phyloP scores from a whole-genome alignment of 2,329 filamentous ascomycete genomes.

The Apiospora rasikravindrae region DNA sequence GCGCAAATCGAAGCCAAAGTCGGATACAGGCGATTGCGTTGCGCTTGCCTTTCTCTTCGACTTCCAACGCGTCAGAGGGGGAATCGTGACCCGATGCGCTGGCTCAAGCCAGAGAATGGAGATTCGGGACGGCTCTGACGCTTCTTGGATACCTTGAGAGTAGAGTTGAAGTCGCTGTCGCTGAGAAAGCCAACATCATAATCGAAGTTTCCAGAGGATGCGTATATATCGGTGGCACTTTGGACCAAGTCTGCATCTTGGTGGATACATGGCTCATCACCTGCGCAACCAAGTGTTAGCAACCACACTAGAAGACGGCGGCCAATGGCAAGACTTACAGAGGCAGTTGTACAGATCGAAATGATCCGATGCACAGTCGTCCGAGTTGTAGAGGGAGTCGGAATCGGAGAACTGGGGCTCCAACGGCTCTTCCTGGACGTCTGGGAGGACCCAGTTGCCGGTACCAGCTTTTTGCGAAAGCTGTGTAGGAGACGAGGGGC shows the following conservation, averaged over 20 bases:
- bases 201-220: conserved; percentile 56
- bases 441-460: conserved; percentile 72
- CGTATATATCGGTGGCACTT: conserved; percentile 43
- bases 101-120: conserved; percentile 65
- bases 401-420: conserved; percentile 66
- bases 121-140: conserved; percentile 62
- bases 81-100: conserved; percentile 68
- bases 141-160: conserved; percentile 58
- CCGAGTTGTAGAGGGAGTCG: conserved; percentile 53
- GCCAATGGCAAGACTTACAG: conserved; percentile 61
- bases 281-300: conserved; percentile 42
- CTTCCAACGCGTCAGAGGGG: conserved; percentile 58
- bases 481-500: conserved; percentile 60
- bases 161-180: conserved; percentile 61
- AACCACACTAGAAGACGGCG: background rate
- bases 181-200: conserved; percentile 72
- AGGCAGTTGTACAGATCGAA: conserved; percentile 69
- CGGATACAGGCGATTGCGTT: conserved; percentile 71
- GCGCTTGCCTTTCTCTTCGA: conserved; percentile 51
- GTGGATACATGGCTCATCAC: conserved; percentile 67
- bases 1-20: conserved; percentile 80
- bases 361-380: conserved; percentile 43
- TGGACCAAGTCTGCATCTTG: conserved; percentile 50
- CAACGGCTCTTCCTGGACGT: conserved; percentile 82
- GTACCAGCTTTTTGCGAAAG: conserved; percentile 48